Percentiles rank a stretch among this genome's conserved stretches.
phyloP scores from a whole-genome alignment of 495 filamentous ascomycete genomes.

The Podospora pseudocomata region DNA sequence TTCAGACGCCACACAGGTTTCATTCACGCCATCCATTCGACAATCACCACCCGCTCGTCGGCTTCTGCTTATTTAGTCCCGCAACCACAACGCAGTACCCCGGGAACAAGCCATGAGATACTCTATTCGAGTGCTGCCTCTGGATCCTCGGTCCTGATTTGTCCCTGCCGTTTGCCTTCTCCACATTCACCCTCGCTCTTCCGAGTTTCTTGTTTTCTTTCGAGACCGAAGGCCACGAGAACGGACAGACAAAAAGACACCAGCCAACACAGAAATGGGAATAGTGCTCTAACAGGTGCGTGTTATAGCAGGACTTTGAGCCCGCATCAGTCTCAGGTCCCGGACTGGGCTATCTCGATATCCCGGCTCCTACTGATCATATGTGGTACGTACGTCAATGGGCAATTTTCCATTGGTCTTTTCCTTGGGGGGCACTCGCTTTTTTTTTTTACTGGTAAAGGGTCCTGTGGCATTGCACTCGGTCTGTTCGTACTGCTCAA shows the following conservation, averaged over 20 bases:
- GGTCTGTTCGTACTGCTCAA: conserved; percentile 9
- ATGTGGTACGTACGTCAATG: conserved; percentile 41
- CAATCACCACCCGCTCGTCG: conserved; percentile 8
- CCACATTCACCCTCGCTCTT: neutral
- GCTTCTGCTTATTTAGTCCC: neutral
- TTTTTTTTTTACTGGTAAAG: neutral
- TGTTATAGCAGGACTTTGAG: conserved; percentile 46
- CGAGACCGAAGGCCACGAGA: neutral
- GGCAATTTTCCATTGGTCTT: conserved; percentile 19
- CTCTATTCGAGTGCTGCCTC: conserved; percentile 6
- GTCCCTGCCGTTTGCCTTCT: neutral
- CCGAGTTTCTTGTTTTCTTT: conserved; percentile 1
- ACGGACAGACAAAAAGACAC: conserved; percentile 23
- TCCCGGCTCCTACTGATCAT: conserved; percentile 41
- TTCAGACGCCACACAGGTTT: conserved; percentile 18
- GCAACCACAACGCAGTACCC: neutral
- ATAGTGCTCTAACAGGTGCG: conserved; percentile 28
- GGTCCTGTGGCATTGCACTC: neutral
- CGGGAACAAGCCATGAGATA: conserved; percentile 5
- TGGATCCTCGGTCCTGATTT: conserved; percentile 4
- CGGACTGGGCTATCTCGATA: conserved; percentile 46
- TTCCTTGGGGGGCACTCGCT: neutral
- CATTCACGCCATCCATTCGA: conserved; percentile 6
- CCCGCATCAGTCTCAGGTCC: conserved; percentile 44
- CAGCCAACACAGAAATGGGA: conserved; percentile 22